Base-by-base conservation (phyloP, 2,329 filamentous ascomycete species). In the Penicillium sp. region DNA sequence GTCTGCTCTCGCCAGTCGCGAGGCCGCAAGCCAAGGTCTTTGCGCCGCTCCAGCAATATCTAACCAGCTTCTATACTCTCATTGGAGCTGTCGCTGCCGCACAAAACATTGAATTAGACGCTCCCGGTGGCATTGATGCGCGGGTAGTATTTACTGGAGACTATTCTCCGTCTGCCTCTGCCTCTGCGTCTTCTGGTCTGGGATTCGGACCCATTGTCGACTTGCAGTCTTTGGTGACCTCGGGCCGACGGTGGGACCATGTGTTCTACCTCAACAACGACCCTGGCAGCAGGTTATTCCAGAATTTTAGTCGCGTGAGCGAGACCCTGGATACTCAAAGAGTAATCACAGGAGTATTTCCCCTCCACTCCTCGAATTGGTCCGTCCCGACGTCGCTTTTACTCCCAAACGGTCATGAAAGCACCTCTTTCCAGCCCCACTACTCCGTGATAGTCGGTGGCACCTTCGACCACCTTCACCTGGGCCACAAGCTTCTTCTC, bases 401-500 rank as follows among this genome's bases (percentile, higher is more conserved):
- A 50, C 50, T 50, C 50, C 59, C 69, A n/a, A 66, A 68, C 14
- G 57, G 67, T 36, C 49, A 58, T 9, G 49, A 27, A 37, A 27
- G 55, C 19, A 55, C 51, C 19, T 16, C 40, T 18, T 11, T 36
- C 9, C 39, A 44, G 40, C 63, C 66, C 43, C 85, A 90, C 73
- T 77, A 81, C 59, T 83, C 85, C 14, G 89, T 96, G 51, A 91
- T 89, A 54, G 85, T 98, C 13, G 95, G 94, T 33, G 95, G 95
- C 10, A 99, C 95, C 0, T 99, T 98, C 77, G 95, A 99, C 74
- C 92, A 98, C 76, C 84, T 99, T 22, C 95, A 99, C 73, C 88
- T 91, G 4, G 95, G 95, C 6, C 95, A 99, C 79, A 99, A 98
- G 77, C 82, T 98, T n/a, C 84, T 99, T 19, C 85, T 99, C 19